A percentile compares a stretch with the other conserved stretches of the same genome.
Evolutionary conservation across 352 stramenopile species (phyloP).

Genomic region (Globisporangium radiosum): DNA sequence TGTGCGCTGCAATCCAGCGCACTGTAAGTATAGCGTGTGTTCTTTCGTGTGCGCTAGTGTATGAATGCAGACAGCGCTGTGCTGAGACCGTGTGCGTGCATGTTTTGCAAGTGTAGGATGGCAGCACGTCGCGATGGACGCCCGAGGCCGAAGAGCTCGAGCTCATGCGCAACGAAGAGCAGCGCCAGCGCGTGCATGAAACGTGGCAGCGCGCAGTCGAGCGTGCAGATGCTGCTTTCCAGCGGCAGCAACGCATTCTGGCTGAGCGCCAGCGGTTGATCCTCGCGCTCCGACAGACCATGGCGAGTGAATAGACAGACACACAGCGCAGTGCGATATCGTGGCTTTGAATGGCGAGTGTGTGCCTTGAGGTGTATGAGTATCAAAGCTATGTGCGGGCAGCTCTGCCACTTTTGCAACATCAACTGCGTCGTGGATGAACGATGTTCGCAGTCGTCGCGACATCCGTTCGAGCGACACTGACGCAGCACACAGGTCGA

Average conservation of each 20-base stretch:
- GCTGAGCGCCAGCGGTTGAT: slow-evolving; percentile 48
- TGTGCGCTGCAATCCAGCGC: slow-evolving; percentile 42
- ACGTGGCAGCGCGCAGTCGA: slow-evolving; percentile 41
- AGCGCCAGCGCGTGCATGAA: slow-evolving; percentile 47
- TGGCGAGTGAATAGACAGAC: slow-evolving; percentile 34
- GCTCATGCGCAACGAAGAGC: slow-evolving; percentile 47
- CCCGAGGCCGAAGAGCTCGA: slow-evolving; percentile 40
- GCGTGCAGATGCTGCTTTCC: slow-evolving; percentile 27
- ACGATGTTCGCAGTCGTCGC: too few species aligned
- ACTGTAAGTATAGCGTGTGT: slow-evolving; percentile 20
- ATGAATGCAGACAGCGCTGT: not conserved
- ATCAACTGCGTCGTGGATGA: too few species aligned
- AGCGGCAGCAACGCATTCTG: slow-evolving; percentile 38
- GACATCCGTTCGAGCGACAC: too few species aligned
- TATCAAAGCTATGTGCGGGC: too few species aligned
- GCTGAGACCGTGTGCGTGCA: not conserved
- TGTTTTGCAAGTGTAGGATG: not conserved
- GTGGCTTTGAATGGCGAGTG: too few species aligned
- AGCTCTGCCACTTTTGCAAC: too few species aligned
- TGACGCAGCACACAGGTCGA: too few species aligned
- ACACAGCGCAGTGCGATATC: too few species aligned
- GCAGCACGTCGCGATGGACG: slow-evolving; percentile 17
- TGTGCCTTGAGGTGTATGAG: too few species aligned
- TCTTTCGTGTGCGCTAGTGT: not conserved
- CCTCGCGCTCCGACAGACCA: slow-evolving; percentile 42